These are phyloP conservation scores for Hanseniaspora taiwanica DNA, from an alignment of 805 yeast species.

Conservation along the genomic window DNA sequence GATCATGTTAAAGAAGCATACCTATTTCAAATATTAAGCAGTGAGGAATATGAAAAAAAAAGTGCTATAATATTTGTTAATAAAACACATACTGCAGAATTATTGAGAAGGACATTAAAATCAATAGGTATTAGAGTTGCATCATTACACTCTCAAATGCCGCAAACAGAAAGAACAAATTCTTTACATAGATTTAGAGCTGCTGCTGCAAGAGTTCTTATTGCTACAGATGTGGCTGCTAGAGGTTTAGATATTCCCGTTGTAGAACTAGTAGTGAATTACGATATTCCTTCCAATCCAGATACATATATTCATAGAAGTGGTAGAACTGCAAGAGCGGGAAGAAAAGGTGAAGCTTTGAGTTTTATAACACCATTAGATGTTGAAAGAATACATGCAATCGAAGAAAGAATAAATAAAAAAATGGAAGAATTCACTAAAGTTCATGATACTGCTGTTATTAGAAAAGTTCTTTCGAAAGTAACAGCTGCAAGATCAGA, in stretches of 20 bases:
- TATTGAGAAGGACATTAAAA: conserved; percentile 63
- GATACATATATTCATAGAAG: conserved; percentile 95
- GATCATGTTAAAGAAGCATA: conserved; percentile 85
- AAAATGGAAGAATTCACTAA: conserved; percentile 67
- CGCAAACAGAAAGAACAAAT: conserved; percentile 81
- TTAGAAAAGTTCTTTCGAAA: conserved; percentile 53
- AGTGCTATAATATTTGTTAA: conserved; percentile 85
- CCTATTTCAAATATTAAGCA: conserved; percentile 51
- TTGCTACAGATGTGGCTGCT: conserved; percentile 95
- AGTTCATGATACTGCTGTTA: conserved; percentile 64
- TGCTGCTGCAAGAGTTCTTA: conserved; percentile 80
- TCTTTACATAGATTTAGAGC: conserved; percentile 90
- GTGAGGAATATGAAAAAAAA: conserved; percentile 46
- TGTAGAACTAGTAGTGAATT: conserved; percentile 82
- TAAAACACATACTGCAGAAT: conserved; percentile 81
- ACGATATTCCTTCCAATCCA: conserved; percentile 89
- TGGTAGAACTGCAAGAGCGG: conserved; percentile 99
- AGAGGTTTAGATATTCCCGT: conserved; percentile 95
- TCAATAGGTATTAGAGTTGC: conserved; percentile 70
- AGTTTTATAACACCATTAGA: conserved; percentile 80
- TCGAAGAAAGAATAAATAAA: conserved; percentile 70
- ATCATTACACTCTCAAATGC: conserved; percentile 88
- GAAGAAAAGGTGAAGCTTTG: conserved; percentile 72
- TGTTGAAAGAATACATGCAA: conserved; percentile 64
- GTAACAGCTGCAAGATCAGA: conserved; percentile 81